These are phyloP conservation scores for Sutorius australiensis DNA, from an alignment of 768 basidiomycete species.

Conservation along the genomic window DNA sequence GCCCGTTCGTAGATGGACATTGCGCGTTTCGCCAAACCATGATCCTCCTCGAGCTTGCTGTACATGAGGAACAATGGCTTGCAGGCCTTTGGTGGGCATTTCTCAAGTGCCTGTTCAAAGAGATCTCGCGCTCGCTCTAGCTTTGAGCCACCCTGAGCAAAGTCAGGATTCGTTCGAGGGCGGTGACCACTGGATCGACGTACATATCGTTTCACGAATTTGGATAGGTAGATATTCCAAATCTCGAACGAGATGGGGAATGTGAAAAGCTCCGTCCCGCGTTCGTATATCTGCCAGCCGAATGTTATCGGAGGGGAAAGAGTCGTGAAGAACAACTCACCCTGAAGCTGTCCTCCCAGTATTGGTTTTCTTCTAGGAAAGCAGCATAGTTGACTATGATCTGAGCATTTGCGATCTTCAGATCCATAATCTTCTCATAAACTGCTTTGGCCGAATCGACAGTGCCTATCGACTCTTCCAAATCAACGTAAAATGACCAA, in stretches of 20 bases:
- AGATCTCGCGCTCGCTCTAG: slow-evolving; percentile 94
- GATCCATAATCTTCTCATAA: slow-evolving; percentile 94
- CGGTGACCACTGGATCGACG: slow-evolving; percentile 30
- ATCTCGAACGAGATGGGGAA: slow-evolving; percentile 98
- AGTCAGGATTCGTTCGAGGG: neutral
- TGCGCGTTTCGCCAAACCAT: slow-evolving; percentile 90
- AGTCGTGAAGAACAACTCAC: slow-evolving; percentile 46
- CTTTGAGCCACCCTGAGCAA: slow-evolving; percentile 78
- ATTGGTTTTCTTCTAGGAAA: slow-evolving; percentile 96
- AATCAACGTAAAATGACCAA: slow-evolving; percentile 98
- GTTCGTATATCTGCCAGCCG: slow-evolving; percentile 75
- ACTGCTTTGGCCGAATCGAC: slow-evolving; percentile 88
- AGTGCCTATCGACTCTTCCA: slow-evolving; percentile 95
- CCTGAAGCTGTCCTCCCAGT: slow-evolving; percentile 99
- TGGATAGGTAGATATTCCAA: slow-evolving; percentile 98
- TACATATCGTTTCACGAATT: slow-evolving; percentile 96
- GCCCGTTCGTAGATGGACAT: slow-evolving; percentile 97
- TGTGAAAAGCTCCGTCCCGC: slow-evolving; percentile 95
- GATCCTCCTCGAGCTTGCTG: slow-evolving; percentile 91
- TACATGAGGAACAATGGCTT: slow-evolving; percentile 97
- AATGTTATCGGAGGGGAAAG: slow-evolving; percentile 6
- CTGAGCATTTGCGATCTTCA: slow-evolving; percentile 97
- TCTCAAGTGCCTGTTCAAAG: slow-evolving; percentile 96
- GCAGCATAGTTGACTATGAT: slow-evolving; percentile 95
- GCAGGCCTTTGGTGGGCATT: slow-evolving; percentile 92